phyloP scores from a whole-genome alignment of 345 rosid genomes.

The Cardiospermum halicacabum region DNA sequence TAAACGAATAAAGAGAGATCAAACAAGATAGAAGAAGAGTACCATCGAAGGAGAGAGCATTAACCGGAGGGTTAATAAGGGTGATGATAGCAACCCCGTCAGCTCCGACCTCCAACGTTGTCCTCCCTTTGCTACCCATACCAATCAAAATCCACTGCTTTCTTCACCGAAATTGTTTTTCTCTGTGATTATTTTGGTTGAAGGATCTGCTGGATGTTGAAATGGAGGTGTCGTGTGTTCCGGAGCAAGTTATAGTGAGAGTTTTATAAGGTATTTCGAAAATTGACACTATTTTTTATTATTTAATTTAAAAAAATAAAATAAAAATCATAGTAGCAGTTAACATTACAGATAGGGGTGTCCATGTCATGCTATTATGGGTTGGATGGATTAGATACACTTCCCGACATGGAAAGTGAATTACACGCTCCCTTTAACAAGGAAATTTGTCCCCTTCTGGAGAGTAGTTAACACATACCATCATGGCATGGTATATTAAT shows the following conservation, averaged over 20 bases:
- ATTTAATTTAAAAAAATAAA: too few relatives aligned
- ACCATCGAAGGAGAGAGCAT: conserved; percentile 86
- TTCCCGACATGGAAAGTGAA: background rate
- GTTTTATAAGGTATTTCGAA: background rate
- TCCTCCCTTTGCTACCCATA: conserved; percentile 53
- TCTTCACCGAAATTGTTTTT: background rate
- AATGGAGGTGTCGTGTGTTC: conserved; percentile 15
- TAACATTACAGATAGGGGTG: background rate
- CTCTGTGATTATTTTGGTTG: background rate
- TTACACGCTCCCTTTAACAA: background rate
- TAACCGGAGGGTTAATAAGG: conserved; percentile 83
- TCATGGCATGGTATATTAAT: too few relatives aligned
- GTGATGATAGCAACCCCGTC: conserved; percentile 92
- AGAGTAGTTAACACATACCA: too few relatives aligned
- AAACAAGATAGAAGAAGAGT: background rate
- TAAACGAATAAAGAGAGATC: background rate
- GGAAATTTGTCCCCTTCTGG: too few relatives aligned
- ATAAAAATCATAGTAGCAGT: too few relatives aligned
- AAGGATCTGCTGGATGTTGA: background rate
- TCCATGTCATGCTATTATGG: background rate
- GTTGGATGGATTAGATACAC: background rate
- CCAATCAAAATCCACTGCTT: background rate
- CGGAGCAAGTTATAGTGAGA: background rate
- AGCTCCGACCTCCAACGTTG: conserved; percentile 69
- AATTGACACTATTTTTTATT: background rate